Evolutionary conservation across 352 stramenopile species (phyloP).

Genomic region (Phytophthora sp.): DNA sequence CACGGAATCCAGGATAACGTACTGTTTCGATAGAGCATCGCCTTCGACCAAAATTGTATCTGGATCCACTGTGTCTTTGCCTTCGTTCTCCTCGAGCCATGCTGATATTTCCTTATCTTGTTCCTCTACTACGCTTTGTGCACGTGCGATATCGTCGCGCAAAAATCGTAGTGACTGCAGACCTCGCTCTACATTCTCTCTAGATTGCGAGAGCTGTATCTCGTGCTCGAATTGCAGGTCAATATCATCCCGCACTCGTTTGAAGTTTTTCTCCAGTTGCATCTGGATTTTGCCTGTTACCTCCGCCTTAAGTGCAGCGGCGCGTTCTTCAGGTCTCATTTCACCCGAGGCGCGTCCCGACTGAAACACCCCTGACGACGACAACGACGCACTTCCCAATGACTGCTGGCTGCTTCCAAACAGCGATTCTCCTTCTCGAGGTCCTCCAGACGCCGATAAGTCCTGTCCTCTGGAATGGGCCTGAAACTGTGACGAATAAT

Average conservation of each 20-base stretch:
- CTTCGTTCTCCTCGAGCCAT: slow-evolving; percentile 83
- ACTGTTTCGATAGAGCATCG: slow-evolving; percentile 85
- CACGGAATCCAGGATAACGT: no score
- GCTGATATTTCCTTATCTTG: slow-evolving; percentile 65
- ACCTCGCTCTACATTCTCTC: slow-evolving; percentile 76
- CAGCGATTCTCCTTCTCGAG: slow-evolving; percentile 39
- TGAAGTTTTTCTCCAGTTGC: slow-evolving; percentile 79
- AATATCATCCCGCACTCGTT: slow-evolving; percentile 85
- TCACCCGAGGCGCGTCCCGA: slow-evolving; percentile 8
- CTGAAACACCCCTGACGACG: slow-evolving; percentile 19
- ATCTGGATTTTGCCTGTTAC: slow-evolving; percentile 83
- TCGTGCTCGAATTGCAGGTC: slow-evolving; percentile 89
- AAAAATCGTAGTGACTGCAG: slow-evolving; percentile 78
- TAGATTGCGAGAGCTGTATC: slow-evolving; percentile 79
- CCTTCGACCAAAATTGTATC: slow-evolving; percentile 82
- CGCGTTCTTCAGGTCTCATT: slow-evolving; percentile 47
- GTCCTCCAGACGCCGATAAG: slow-evolving; percentile 9
- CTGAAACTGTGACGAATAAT: slow-evolving; percentile 40
- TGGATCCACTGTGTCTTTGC: slow-evolving; percentile 77
- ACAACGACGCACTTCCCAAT: slow-evolving; percentile 7
- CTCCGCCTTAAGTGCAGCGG: slow-evolving; percentile 64
- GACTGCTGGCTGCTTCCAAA: slow-evolving; percentile 49
- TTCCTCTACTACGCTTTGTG: slow-evolving; percentile 51
- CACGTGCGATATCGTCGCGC: slow-evolving; percentile 66
- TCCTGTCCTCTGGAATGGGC: slow-evolving; percentile 25